Evolutionary conservation across 164 flowering plant species (phyloP).

Genomic region (Umbellularia californica): DNA sequence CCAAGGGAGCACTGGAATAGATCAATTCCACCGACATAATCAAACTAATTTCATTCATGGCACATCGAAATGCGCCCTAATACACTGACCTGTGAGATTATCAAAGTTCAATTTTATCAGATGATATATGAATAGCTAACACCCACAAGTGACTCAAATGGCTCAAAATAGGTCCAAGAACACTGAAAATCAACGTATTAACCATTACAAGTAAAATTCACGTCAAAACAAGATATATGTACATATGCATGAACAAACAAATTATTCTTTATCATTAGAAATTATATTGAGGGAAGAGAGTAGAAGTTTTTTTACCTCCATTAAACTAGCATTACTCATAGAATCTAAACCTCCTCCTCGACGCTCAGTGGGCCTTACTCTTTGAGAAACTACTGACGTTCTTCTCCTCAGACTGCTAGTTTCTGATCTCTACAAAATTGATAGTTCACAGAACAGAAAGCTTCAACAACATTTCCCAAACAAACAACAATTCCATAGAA

Average conservation of each 20-base stretch:
- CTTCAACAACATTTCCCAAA: not conserved
- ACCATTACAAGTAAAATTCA: not conserved
- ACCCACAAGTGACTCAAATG: not conserved
- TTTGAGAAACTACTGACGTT: constrained; percentile 43
- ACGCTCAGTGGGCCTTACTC: constrained; percentile 29
- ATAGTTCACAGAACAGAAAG: not conserved
- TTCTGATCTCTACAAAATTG: constrained; percentile 50
- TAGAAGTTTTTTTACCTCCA: constrained; percentile 56
- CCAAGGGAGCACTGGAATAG: no score
- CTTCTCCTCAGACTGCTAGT: constrained; percentile 51
- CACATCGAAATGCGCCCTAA: no score
- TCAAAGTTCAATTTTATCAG: not conserved
- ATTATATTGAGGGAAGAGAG: not conserved
- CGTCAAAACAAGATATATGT: not conserved
- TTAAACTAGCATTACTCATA: constrained; percentile 54
- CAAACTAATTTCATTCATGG: no score
- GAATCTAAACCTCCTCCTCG: constrained; percentile 44
- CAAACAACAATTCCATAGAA: not conserved
- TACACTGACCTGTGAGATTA: no score
- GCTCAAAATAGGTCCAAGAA: not conserved
- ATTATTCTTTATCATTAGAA: not conserved
- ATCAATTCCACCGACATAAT: no score
- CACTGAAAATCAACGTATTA: no score
- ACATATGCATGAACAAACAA: not conserved
- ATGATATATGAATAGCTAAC: not conserved